Evolutionary conservation across 176 grass and related monocot species (phyloP).

Genomic region (Oryza punctata): DNA sequence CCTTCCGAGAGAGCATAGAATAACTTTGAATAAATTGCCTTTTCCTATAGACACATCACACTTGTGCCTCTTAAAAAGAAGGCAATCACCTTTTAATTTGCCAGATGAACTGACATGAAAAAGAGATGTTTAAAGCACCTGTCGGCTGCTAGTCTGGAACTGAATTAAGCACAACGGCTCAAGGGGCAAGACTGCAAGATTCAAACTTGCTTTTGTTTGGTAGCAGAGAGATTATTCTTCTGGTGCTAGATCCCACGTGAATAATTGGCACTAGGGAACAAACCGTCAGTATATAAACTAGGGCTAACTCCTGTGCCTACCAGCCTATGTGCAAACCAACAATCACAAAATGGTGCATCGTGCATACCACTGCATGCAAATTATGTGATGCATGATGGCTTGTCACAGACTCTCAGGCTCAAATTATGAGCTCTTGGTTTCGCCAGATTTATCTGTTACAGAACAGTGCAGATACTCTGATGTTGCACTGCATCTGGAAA

Average conservation of each 20-base stretch:
- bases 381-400: slow-evolving; percentile 16
- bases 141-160: slow-evolving; percentile 12
- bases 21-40: slow-evolving; percentile 8
- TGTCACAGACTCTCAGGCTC: neutral
- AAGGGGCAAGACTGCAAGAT: slow-evolving; percentile 5
- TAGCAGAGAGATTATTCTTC: neutral
- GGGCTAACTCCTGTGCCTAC: neutral
- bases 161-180: neutral
- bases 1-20: neutral
- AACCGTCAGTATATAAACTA: neutral
- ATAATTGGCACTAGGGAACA: slow-evolving; percentile 4
- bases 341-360: slow-evolving; percentile 15
- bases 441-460: neutral
- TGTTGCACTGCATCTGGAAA: slow-evolving; percentile 20
- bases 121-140: slow-evolving; percentile 26
- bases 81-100: slow-evolving; percentile 23
- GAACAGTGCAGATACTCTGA: slow-evolving; percentile 5
- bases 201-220: neutral
- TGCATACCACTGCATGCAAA: neutral
- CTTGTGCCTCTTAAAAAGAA: neutral
- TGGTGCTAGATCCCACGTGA: slow-evolving; percentile 17
- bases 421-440: slow-evolving; percentile 11
- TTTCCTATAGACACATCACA: slow-evolving; percentile 13
- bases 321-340: neutral
- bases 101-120: slow-evolving; percentile 25